Conservation (phyloP, 805 yeast species). For the Starmerella scarabaei region DNA sequence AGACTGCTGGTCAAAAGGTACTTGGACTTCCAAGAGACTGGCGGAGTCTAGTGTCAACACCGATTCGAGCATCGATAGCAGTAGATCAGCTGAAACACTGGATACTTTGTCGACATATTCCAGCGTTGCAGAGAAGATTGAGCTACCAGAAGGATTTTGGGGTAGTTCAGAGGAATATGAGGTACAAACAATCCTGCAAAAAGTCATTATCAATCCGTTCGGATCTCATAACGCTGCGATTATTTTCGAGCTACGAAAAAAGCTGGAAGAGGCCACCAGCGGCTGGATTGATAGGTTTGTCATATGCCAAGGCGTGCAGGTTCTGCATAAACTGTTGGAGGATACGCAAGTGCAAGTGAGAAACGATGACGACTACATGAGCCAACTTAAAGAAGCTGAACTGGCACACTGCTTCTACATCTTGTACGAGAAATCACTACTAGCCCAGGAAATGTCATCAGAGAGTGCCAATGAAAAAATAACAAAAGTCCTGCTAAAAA, state of each 20-base stretch:
- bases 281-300: constrained; percentile 12
- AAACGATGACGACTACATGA: neutral
- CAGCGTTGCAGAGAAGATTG: neutral
- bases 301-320: constrained; percentile 4
- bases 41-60: no score
- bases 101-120: no score
- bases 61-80: no score
- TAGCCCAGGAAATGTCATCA: constrained; percentile 1
- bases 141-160: constrained; percentile 2
- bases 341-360: neutral
- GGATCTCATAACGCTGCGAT: neutral
- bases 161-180: constrained; percentile 11
- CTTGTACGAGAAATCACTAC: neutral
- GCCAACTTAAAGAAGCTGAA: neutral
- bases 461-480: neutral
- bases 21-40: no score
- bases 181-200: constrained; percentile 4
- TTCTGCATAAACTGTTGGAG: constrained; percentile 6
- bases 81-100: no score
- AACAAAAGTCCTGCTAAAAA: neutral
- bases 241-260: neutral
- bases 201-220: neutral
- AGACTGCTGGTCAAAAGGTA: no score
- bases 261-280: neutral
- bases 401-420: constrained; percentile 2